Base-by-base conservation (phyloP, 2,329 filamentous ascomycete genomes). In the Raffaelea albimanens region DNA sequence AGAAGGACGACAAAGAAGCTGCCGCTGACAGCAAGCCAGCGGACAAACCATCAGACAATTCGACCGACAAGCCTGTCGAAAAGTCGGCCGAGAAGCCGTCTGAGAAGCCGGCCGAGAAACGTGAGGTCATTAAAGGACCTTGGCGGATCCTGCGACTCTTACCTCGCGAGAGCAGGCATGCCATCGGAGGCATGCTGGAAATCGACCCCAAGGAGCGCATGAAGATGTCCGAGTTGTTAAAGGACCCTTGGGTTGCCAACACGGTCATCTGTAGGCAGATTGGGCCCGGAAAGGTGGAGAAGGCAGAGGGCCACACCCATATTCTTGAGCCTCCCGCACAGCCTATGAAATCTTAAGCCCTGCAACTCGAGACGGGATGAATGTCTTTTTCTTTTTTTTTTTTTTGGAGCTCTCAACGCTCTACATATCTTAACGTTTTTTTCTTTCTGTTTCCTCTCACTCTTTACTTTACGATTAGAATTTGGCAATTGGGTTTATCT, bases 181-280 rank as follows among this genome's bases (percentile, higher is more conserved):
- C 98, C 53, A 85, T 98, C 47, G 83, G 87, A 40, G 78, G 86
- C 49, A 98, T 98, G 93, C 76, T 98, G 33, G 88, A 93, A 59
- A 75, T 96, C 44, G 81, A 95, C 58, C 88, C 90, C 0, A 84
- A 80, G 60, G 83, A 85, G 55, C 80, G 93, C 48, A 91, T 89
- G 3, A 87, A 78, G 3, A 84, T 98, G 71, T 75, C 83, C 21
- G 89, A 98, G 59, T 86, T 98, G 18, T 67, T 96, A 45, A 77
- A 82, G 20, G 91, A 98, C 61, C 82, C 84, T 16, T 98, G 93
- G 93, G 81, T 97, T n/a, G 79, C 82, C 43, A 82, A 84, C 57
- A 87, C 87, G 29, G 72, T 85, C 19, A 88, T 95, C 39, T 98
- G 93, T 63, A 76, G 83, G 53, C 91, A 95, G 60, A 74, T 85